Percentiles rank a stretch among this genome's conserved stretches.
Evolutionary conservation across 1,284 basidiomycete genomes (phyloP).

Genomic region (Ceratobasidium sp.): DNA sequence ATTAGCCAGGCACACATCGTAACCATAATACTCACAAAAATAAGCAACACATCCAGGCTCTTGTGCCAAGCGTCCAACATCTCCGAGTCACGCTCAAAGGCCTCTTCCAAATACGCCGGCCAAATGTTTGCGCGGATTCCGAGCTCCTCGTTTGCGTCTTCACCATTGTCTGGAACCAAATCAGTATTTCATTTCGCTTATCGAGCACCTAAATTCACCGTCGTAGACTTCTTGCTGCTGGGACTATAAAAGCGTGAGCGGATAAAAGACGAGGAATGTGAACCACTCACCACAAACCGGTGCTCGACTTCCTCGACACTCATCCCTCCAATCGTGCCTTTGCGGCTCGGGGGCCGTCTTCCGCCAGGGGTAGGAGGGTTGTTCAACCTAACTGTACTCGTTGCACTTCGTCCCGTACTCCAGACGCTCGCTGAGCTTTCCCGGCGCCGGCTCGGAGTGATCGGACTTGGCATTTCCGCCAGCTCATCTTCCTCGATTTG

Average conservation of each 20-base stretch:
- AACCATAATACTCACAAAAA: constrained; percentile 29
- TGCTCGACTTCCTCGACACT: constrained; percentile 30
- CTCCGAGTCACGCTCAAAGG: constrained; percentile 31
- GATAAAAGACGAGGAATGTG: not conserved
- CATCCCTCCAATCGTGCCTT: constrained; percentile 22
- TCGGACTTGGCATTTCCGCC: constrained; percentile 22
- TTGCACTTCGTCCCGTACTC: not conserved
- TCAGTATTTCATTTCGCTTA: not conserved
- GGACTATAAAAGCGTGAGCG: not conserved
- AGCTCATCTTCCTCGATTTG: constrained; percentile 21
- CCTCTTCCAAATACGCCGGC: constrained; percentile 34
- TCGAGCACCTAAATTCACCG: constrained; percentile 10
- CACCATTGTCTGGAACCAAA: constrained; percentile 27
- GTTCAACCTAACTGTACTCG: not conserved
- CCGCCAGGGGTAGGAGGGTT: constrained; percentile 2
- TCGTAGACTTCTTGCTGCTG: constrained; percentile 30
- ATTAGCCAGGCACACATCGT: too few relatives aligned
- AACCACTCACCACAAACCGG: constrained; percentile 16
- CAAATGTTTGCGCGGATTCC: constrained; percentile 36
- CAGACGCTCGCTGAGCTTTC: constrained; percentile 16
- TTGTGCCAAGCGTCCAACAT: constrained; percentile 37
- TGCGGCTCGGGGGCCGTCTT: constrained; percentile 10
- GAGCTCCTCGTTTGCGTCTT: constrained; percentile 33
- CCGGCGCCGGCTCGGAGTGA: not conserved
- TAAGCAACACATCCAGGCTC: constrained; percentile 35